These are phyloP conservation scores for Henckelia pumila DNA, from an alignment of 257 asterid species.

Conservation along the genomic window DNA sequence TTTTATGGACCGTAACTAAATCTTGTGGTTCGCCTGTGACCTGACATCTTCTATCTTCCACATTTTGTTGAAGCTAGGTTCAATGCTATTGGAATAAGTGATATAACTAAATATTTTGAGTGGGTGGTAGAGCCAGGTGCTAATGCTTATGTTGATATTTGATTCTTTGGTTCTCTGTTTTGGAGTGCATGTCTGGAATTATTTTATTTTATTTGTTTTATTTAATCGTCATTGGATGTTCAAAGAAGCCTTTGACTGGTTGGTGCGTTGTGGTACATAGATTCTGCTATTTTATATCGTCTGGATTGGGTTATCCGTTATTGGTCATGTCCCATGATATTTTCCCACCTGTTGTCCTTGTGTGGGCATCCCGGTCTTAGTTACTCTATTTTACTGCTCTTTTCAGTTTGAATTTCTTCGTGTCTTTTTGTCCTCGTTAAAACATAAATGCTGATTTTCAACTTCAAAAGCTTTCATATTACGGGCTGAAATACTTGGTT, in stretches of 20 bases:
- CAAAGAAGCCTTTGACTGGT: background rate
- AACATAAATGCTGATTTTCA: too few relatives aligned
- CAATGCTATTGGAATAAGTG: conserved; percentile 7
- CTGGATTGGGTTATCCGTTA: too few relatives aligned
- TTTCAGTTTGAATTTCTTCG: too few relatives aligned
- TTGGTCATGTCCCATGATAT: too few relatives aligned
- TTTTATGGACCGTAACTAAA: background rate
- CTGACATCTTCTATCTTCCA: too few relatives aligned
- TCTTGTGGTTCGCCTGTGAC: conserved; percentile 2
- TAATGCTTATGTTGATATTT: conserved; percentile 21
- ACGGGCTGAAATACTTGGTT: conserved; percentile 16
- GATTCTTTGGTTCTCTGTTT: conserved; percentile 15
- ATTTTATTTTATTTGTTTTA: conserved; percentile 1
- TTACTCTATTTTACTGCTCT: too few relatives aligned
- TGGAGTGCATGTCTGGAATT: background rate
- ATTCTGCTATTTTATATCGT: too few relatives aligned
- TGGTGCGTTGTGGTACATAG: too few relatives aligned
- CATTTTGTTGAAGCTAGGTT: conserved; percentile 6
- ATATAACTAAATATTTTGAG: conserved; percentile 10
- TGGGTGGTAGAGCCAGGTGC: conserved; percentile 21
- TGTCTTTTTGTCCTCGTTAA: too few relatives aligned
- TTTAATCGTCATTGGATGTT: background rate
- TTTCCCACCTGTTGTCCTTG: too few relatives aligned
- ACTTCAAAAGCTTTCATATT: background rate
- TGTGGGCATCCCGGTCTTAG: too few relatives aligned